Conservation (phyloP, 352 stramenopile genomes). For the Phytophthora tubulina region DNA sequence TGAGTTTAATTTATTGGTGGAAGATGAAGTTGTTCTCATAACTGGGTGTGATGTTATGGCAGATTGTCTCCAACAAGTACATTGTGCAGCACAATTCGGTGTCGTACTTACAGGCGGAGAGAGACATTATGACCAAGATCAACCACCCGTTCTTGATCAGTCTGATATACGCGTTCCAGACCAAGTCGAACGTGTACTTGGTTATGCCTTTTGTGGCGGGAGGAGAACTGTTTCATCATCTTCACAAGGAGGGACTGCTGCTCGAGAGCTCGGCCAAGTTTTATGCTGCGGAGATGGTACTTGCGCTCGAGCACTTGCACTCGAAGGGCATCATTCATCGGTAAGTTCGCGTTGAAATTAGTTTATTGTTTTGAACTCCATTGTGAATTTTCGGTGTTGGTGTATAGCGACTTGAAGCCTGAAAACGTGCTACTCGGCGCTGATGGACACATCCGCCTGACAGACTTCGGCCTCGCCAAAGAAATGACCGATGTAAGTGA, state of each 20-base stretch:
- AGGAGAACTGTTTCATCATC: slow-evolving; percentile 76
- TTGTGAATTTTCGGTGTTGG: slow-evolving; percentile 13
- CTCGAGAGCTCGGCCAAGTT: slow-evolving; percentile 81
- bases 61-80: slow-evolving; percentile 90
- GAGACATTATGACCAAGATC: slow-evolving; percentile 91
- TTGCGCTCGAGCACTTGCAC: slow-evolving; percentile 84
- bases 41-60: slow-evolving; percentile 4
- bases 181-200: slow-evolving; percentile 81
- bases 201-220: slow-evolving; percentile 84
- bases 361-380: slow-evolving; percentile 1
- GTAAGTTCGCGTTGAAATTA: slow-evolving; percentile 24
- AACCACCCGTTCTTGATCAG: slow-evolving; percentile 87
- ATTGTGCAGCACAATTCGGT: slow-evolving; percentile 89
- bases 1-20: not conserved
- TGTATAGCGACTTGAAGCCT: slow-evolving; percentile 79
- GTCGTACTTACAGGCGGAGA: slow-evolving; percentile 79
- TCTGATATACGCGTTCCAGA: slow-evolving; percentile 87
- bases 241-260: slow-evolving; percentile 70
- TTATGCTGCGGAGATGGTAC: slow-evolving; percentile 87
- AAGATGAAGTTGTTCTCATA: not conserved
- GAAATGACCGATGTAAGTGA: slow-evolving; percentile 72
- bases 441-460: slow-evolving; percentile 87
- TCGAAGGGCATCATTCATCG: slow-evolving; percentile 82
- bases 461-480: slow-evolving; percentile 88
- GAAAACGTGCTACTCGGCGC: slow-evolving; percentile 86